phyloP scores from a whole-genome alignment of 2,329 filamentous ascomycete species.

The Penicillium sp. region DNA sequence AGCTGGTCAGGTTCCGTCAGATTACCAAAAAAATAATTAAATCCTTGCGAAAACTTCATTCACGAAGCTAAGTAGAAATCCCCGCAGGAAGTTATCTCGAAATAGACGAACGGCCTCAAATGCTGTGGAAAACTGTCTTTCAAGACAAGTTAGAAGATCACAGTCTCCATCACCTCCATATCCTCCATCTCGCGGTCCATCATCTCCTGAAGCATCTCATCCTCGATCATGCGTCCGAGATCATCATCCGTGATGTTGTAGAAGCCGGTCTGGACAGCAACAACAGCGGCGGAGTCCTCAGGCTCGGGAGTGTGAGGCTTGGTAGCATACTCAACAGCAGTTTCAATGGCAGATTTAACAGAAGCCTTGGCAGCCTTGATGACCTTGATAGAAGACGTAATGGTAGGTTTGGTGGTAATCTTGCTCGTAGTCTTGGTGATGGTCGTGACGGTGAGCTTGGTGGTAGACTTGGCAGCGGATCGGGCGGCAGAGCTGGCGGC shows the following conservation, averaged over 20 bases:
- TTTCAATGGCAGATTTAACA: background rate
- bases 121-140: no score
- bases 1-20: no score
- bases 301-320: background rate
- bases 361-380: no score
- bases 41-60: conserved; percentile 7
- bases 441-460: background rate
- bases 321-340: background rate
- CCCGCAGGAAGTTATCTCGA: conserved; percentile 4
- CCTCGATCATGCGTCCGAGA: conserved; percentile 26
- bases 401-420: background rate
- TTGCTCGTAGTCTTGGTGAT: background rate
- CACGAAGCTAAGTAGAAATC: background rate
- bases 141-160: no score
- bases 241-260: conserved; percentile 20
- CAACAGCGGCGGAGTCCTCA: background rate
- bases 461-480: no score
- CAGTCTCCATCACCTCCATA: no score
- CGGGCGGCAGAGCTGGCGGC: no score
- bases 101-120: background rate
- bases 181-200: background rate
- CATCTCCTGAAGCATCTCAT: conserved; percentile 20
- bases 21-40: background rate
- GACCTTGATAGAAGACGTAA: background rate
- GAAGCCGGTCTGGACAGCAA: background rate